Conservation (phyloP, 352 stramenopile genomes). For the Globisporangium spinosum region DNA sequence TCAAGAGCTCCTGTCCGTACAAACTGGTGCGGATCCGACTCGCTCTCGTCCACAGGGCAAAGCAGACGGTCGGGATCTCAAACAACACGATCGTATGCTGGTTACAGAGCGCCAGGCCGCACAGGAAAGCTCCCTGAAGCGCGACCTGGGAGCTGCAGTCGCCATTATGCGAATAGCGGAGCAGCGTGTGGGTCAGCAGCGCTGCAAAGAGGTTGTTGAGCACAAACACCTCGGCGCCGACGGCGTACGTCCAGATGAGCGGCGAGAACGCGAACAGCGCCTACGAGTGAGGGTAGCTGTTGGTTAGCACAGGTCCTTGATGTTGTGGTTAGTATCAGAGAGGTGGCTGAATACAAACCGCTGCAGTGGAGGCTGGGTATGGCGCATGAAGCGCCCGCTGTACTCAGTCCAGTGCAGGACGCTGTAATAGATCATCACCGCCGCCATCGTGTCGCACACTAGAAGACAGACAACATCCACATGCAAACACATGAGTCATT, state of each 20-base stretch:
- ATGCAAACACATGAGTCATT: not conserved
- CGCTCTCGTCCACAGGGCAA: constrained; percentile 55
- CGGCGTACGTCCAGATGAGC: constrained; percentile 93
- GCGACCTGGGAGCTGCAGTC: constrained; percentile 20
- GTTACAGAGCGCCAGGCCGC: constrained; percentile 92
- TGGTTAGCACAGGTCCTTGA: not conserved
- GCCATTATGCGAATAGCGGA: constrained; percentile 38
- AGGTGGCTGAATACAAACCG: constrained; percentile 29
- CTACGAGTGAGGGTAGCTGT: constrained; percentile 17
- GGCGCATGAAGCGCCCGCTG: constrained; percentile 9
- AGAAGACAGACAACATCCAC: constrained; percentile 3
- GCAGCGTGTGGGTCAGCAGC: constrained; percentile 62
- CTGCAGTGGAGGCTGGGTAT: constrained; percentile 43
- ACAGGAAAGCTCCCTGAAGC: constrained; percentile 77
- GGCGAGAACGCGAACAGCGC: constrained; percentile 90
- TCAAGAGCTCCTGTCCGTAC: constrained; percentile 32
- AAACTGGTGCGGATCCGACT: constrained; percentile 18
- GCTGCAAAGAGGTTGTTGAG: constrained; percentile 94
- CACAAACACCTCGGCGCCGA: constrained; percentile 94
- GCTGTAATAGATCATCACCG: constrained; percentile 49
- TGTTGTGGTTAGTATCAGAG: not conserved
- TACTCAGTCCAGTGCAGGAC: constrained; percentile 44
- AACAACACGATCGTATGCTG: constrained; percentile 96
- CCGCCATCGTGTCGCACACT: constrained; percentile 57
- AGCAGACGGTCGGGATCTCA: constrained; percentile 82